Conservation (phyloP, 768 basidiomycete genomes). For the Hebeloma cylindrosporum region DNA sequence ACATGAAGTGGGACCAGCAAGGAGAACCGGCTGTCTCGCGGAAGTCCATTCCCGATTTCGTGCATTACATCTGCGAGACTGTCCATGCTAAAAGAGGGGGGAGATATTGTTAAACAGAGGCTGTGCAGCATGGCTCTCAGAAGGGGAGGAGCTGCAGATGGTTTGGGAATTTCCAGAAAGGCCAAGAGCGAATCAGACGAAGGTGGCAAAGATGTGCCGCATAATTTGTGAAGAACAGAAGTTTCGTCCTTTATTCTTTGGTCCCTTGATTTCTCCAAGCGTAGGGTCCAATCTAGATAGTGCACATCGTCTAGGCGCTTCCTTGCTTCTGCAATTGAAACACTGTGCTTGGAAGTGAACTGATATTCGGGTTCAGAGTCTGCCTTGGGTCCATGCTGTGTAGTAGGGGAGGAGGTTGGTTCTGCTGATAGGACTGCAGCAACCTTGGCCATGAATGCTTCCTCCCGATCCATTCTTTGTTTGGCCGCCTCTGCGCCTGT, state of each 20-base stretch:
- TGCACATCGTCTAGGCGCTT: conserved; percentile 67
- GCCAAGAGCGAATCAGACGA: conserved; percentile 38
- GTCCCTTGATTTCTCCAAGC: conserved; percentile 47
- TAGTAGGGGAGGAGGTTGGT: conserved; percentile 26
- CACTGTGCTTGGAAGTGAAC: conserved; percentile 62
- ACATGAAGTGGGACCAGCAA: conserved; percentile 84
- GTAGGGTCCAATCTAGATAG: conserved; percentile 68
- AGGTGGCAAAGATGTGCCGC: conserved; percentile 31
- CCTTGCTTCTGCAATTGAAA: conserved; percentile 72
- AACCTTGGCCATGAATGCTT: conserved; percentile 79
- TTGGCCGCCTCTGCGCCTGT: conserved; percentile 72
- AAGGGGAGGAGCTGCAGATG: conserved; percentile 56
- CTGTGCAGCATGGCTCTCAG: conserved; percentile 62
- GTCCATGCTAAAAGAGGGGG: conserved; percentile 57
- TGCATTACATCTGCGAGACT: conserved; percentile 63
- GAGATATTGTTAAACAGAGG: conserved; percentile 54
- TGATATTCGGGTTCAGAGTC: conserved; percentile 52
- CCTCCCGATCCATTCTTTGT: conserved; percentile 70
- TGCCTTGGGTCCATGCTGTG: conserved; percentile 6
- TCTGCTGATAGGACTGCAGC: conserved; percentile 56
- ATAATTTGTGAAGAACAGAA: conserved; percentile 43
- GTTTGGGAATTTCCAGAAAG: conserved; percentile 40
- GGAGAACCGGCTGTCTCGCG: conserved; percentile 68
- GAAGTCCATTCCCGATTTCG: conserved; percentile 67
- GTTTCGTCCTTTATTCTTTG: conserved; percentile 53